phyloP scores from a whole-genome alignment of 768 basidiomycete genomes.

The Cubamyces sp. region DNA sequence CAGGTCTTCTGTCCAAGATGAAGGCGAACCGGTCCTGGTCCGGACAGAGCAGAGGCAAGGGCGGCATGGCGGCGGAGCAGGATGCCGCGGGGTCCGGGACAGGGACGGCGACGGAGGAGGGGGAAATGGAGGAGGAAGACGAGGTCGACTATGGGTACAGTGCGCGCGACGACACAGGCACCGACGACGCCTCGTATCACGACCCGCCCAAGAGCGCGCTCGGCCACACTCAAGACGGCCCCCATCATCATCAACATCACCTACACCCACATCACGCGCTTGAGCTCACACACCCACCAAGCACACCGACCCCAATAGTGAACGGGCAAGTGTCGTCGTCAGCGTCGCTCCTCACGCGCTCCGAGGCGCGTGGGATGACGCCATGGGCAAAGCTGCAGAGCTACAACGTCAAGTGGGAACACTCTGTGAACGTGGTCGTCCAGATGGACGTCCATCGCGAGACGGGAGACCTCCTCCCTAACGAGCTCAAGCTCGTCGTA shows the following conservation, averaged over 20 bases:
- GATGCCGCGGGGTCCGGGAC: constrained; percentile 1
- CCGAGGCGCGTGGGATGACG: constrained; percentile 60
- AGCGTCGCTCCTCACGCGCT: constrained; percentile 33
- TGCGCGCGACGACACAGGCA: constrained; percentile 6
- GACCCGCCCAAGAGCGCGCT: constrained; percentile 14
- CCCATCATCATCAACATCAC: constrained; percentile 17
- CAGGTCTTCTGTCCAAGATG: constrained; percentile 48
- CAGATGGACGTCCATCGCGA: constrained; percentile 65
- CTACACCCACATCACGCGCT: constrained; percentile 17
- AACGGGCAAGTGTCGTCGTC: constrained; percentile 12
- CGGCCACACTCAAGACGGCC: constrained; percentile 3
- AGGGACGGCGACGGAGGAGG: neutral
- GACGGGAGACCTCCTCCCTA: constrained; percentile 50
- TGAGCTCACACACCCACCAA: constrained; percentile 19
- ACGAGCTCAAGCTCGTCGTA: constrained; percentile 67
- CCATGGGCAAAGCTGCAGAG: constrained; percentile 61
- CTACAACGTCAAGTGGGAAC: constrained; percentile 67
- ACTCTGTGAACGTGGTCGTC: constrained; percentile 57
- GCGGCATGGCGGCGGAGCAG: constrained; percentile 8
- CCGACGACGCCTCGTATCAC: constrained; percentile 21
- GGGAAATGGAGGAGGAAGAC: constrained; percentile 2
- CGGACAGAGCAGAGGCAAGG: constrained; percentile 26
- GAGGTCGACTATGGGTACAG: constrained; percentile 16
- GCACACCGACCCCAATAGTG: constrained; percentile 21
- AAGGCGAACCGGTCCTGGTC: constrained; percentile 34